Evolutionary conservation across 441 rosid genomes (phyloP), one percentile per base, ranked within the genome.

Genomic region (Syzygium syzygioides): DNA sequence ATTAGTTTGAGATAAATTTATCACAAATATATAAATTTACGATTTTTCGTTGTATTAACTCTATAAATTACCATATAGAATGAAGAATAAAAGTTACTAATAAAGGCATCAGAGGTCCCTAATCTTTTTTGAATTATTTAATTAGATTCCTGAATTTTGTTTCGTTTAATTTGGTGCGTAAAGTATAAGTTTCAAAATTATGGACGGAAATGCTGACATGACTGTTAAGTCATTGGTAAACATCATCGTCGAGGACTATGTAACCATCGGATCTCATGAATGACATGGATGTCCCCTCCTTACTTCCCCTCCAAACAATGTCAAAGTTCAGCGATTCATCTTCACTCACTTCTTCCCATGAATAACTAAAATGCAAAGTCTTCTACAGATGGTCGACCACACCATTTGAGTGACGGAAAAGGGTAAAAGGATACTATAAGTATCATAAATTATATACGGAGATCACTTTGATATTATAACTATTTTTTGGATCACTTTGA

Each of bases 211-310:
- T n/a, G 17, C 6, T 60, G 4, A 1, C 9, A 4, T 28, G 32
- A 13, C 2, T 4, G 3, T 6, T 13, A 60, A 14, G 32, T 60
- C 4, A 0, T 30, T 30, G 1, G 5, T 1, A 30, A 30, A 60
- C 30, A 28, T 0, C 14, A 34, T 1, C 0, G 1, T 64, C 37
- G 19, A 15, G 37, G 15, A 30, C 37, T 30, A 14, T 34, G 37
- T 3, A n/a, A 3, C 11, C 11, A 14, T 64, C 0, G 20, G 71
- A 64, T 32, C 71, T n/a, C 37, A 7, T 60, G 4, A 2, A 28
- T 28, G 32, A 0, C 68, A 60, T 6, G 68, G 10, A 64, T 64
- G 20, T 64, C 37, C 37, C 11, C 20, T 7, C 20, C 71, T 34
- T 64, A 64, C 20, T n/a, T 64, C 71, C 18, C 68, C 9, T 60